These are phyloP conservation scores for Phytophthora cajani DNA, from an alignment of 352 stramenopile species.

Conservation along the genomic window DNA sequence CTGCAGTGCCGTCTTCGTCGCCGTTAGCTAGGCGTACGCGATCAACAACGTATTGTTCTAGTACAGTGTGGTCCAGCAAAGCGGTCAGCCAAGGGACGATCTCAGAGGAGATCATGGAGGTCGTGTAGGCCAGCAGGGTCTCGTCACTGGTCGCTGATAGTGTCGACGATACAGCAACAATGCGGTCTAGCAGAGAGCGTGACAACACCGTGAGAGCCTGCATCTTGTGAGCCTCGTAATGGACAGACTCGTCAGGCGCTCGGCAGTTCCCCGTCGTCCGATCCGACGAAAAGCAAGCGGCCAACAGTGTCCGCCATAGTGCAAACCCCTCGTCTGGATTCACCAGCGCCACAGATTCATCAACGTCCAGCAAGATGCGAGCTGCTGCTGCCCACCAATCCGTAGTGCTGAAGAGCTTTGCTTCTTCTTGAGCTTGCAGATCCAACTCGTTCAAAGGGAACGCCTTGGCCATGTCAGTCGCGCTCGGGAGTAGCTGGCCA, in stretches of 20 bases:
- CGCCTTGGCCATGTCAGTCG: constrained; percentile 21
- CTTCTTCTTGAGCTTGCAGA: not conserved
- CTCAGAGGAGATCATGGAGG: constrained; percentile 33
- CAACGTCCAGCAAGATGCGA: constrained; percentile 37
- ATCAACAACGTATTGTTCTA: constrained; percentile 45
- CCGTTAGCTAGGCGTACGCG: constrained; percentile 24
- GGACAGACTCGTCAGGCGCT: not conserved
- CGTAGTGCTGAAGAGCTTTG: constrained; percentile 12
- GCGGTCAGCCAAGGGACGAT: constrained; percentile 50
- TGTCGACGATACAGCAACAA: constrained; percentile 11
- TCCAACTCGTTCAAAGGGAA: constrained; percentile 30
- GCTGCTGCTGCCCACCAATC: constrained; percentile 28
- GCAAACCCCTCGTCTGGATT: constrained; percentile 46
- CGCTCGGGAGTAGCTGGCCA: constrained; percentile 13
- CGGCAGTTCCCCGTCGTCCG: constrained; percentile 32
- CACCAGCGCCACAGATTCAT: constrained; percentile 38
- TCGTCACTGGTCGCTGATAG: constrained; percentile 12
- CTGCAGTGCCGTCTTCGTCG: constrained; percentile 3
- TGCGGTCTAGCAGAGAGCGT: constrained; percentile 9
- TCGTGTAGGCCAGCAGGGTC: constrained; percentile 5
- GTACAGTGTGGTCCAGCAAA: constrained; percentile 47
- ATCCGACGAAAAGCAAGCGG: constrained; percentile 45
- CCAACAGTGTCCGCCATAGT: constrained; percentile 48
- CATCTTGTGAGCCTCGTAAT: constrained; percentile 4
- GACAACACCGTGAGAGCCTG: constrained; percentile 23